Percentiles rank a stretch among this genome's conserved stretches.
These are phyloP conservation scores for Yarrowia deformans DNA, from an alignment of 805 yeast genomes.

Conservation along the genomic window DNA sequence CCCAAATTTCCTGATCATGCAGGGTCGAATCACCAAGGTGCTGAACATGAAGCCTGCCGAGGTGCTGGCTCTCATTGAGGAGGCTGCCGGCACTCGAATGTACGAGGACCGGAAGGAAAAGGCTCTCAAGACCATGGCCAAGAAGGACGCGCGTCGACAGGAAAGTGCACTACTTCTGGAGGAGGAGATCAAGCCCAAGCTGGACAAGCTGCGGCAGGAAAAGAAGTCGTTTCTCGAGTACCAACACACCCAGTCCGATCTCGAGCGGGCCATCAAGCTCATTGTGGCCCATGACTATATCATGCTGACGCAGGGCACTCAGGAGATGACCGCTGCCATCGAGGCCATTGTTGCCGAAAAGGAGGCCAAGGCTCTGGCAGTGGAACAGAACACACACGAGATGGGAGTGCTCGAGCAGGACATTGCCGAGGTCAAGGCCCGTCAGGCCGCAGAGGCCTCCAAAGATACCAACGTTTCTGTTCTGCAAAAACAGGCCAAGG, in stretches of 20 bases:
- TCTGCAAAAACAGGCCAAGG: slow-evolving; percentile 64
- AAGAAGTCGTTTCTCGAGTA: slow-evolving; percentile 83
- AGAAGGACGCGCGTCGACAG: slow-evolving; percentile 82
- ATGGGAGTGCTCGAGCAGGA: slow-evolving; percentile 67
- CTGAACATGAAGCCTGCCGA: slow-evolving; percentile 95
- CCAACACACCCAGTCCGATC: slow-evolving; percentile 81
- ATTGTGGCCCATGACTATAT: slow-evolving; percentile 80
- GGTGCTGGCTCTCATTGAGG: slow-evolving; percentile 89
- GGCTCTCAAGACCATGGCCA: slow-evolving; percentile 89
- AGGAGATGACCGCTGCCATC: slow-evolving; percentile 51
- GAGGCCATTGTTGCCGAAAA: slow-evolving; percentile 45
- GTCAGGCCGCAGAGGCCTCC: slow-evolving; percentile 63
- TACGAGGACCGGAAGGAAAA: slow-evolving; percentile 92
- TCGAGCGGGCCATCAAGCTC: slow-evolving; percentile 75
- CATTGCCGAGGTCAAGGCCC: slow-evolving; percentile 59
- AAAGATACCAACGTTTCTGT: slow-evolving; percentile 67
- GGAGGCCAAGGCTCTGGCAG: slow-evolving; percentile 54
- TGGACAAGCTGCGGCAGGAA: slow-evolving; percentile 79
- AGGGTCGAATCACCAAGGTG: slow-evolving; percentile 97
- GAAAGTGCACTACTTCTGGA: slow-evolving; percentile 74
- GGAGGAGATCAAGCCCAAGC: slow-evolving; percentile 93
- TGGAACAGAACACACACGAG: slow-evolving; percentile 61
- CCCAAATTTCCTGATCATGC: slow-evolving; percentile 98
- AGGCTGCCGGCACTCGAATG: slow-evolving; percentile 97
- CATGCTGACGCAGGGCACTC: slow-evolving; percentile 54